These are phyloP conservation scores for Tolypocladium cylindrosporum DNA, from an alignment of 2,329 filamentous ascomycete genomes.

Conservation along the genomic window DNA sequence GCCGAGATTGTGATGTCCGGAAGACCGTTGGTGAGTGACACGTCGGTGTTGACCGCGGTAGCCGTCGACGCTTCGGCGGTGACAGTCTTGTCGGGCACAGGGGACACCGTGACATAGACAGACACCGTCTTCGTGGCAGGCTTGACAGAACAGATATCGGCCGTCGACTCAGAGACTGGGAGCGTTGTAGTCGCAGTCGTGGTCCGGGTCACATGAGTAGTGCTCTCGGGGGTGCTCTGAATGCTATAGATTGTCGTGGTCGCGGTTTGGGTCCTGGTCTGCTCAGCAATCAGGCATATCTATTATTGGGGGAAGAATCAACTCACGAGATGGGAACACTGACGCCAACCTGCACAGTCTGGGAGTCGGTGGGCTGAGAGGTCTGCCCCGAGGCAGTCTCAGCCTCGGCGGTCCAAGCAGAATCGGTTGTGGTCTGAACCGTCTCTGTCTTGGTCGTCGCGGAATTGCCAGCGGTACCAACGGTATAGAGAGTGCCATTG, in stretches of 20 bases:
- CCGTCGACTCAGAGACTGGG: slow-evolving; percentile 1
- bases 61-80: slow-evolving; percentile 8
- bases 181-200: slow-evolving; percentile 9
- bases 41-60: slow-evolving; percentile 1
- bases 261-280: slow-evolving; percentile 20
- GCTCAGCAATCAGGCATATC: slow-evolving; percentile 3
- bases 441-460: not conserved
- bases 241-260: slow-evolving; percentile 23
- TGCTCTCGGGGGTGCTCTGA: slow-evolving; percentile 7
- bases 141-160: slow-evolving; percentile 4
- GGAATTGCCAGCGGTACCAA: not conserved
- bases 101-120: slow-evolving; percentile 9
- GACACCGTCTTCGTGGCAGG: slow-evolving; percentile 15
- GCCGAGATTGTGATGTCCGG: slow-evolving; percentile 18
- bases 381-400: not conserved
- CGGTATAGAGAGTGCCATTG: not conserved
- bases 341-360: slow-evolving; percentile 5
- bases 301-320: too few species aligned
- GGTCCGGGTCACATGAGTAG: slow-evolving; percentile 8
- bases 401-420: not conserved
- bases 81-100: slow-evolving; percentile 15
- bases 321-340: slow-evolving; percentile 25
- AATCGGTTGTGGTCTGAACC: not conserved
- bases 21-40: slow-evolving; percentile 8
- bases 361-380: not conserved